Conservation (phyloP, 225 moss, liverwort and hornwort genomes). For the Neckera pumila region DNA sequence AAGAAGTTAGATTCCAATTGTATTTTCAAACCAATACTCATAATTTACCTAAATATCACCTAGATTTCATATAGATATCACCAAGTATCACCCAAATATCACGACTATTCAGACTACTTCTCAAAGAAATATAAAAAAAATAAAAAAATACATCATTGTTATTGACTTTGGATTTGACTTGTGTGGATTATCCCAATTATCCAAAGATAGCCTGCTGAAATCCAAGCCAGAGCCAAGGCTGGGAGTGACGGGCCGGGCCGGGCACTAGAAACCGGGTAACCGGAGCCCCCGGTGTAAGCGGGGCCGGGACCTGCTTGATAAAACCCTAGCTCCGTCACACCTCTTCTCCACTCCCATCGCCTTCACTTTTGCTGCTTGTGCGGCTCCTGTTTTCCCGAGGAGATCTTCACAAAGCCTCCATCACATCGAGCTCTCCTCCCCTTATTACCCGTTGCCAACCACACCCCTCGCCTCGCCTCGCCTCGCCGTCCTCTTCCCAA, state of each 20-base stretch:
- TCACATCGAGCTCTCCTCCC: neutral
- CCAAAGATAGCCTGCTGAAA: neutral
- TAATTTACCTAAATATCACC: neutral
- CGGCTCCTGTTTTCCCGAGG: neutral
- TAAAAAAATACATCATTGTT: neutral
- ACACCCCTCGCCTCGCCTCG: neutral
- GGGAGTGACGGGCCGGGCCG: neutral
- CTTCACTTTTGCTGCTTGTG: neutral
- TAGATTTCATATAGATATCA: neutral
- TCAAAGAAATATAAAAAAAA: too few species aligned
- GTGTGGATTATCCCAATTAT: neutral
- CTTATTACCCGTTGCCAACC: neutral
- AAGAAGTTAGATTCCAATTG: neutral
- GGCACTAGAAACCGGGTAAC: neutral
- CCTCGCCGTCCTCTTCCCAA: neutral
- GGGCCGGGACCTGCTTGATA: neutral
- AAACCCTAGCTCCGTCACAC: slow-evolving; percentile 3
- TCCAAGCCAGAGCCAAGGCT: neutral
- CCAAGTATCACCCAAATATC: neutral
- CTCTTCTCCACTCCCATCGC: neutral
- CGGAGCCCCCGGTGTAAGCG: neutral
- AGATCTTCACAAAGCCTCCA: neutral
- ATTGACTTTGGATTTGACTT: neutral
- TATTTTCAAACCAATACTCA: too few species aligned
- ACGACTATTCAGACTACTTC: too few species aligned